Conservation (phyloP, 164 flowering plant genomes). For the Chimonanthus salicifolius region DNA sequence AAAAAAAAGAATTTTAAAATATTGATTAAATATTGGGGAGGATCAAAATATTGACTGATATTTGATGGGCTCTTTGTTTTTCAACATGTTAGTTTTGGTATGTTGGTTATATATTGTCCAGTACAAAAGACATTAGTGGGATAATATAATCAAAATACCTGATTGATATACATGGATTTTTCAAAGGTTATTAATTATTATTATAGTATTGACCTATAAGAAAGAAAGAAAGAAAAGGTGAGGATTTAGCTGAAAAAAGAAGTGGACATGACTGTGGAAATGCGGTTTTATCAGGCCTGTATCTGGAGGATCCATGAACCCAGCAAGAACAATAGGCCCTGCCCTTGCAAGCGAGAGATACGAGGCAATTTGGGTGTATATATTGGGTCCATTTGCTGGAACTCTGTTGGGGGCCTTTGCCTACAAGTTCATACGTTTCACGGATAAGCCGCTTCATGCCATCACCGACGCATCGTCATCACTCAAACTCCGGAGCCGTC, state of each 20-base stretch:
- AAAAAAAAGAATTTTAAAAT: no score
- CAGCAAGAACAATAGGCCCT: constrained; percentile 76
- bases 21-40: background rate
- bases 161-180: no score
- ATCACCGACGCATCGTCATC: constrained; percentile 31
- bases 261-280: no score
- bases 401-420: constrained; percentile 61
- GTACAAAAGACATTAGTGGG: no score
- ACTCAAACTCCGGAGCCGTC: constrained; percentile 34
- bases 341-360: constrained; percentile 62
- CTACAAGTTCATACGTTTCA: constrained; percentile 45
- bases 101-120: no score
- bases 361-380: constrained; percentile 67
- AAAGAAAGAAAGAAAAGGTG: background rate
- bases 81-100: background rate
- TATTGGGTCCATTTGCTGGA: constrained; percentile 62
- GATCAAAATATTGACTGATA: background rate
- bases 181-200: no score
- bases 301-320: constrained; percentile 95
- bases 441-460: constrained; percentile 23
- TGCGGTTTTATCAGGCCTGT: constrained; percentile 38
- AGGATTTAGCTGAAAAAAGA: no score
- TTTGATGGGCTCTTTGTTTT: background rate
- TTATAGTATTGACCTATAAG: background rate
- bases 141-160: no score